Evolutionary conservation across 176 grass and related monocot species (phyloP).

Genomic region (Saccharum officinarum): DNA sequence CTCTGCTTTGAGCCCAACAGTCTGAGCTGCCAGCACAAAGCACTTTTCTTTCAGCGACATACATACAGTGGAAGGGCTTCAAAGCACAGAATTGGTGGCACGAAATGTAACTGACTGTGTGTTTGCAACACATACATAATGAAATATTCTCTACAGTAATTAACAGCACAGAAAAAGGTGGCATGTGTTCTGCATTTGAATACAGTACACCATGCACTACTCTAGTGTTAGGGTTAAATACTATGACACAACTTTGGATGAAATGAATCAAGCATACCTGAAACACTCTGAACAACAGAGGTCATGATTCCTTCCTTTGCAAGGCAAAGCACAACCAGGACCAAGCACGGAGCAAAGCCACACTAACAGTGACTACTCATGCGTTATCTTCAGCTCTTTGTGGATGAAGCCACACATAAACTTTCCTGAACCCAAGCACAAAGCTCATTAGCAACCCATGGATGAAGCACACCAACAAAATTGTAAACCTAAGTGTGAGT

Average conservation of each 20-base stretch:
- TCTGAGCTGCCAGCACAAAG: neutral
- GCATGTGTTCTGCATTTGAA: neutral
- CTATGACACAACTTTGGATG: neutral
- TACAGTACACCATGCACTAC: neutral
- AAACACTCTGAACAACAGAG: conserved; percentile 33
- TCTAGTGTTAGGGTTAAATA: neutral
- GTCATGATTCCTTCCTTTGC: conserved; percentile 37
- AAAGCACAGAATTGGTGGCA: neutral
- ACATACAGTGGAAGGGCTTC: neutral
- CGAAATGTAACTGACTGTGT: neutral
- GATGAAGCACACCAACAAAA: neutral
- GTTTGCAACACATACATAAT: neutral
- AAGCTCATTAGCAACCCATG: neutral
- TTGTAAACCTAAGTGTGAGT: neutral
- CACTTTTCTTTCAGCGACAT: neutral
- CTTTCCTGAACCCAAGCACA: neutral
- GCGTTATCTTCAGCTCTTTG: neutral
- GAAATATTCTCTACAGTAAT: neutral
- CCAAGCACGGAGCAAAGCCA: neutral
- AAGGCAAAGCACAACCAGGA: neutral
- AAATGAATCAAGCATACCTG: conserved; percentile 38
- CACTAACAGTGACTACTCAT: neutral
- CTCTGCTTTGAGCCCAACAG: conserved; percentile 1
- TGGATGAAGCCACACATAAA: neutral
- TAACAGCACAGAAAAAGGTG: neutral